These are phyloP conservation scores for Pseudogymnoascus sp. DNA, from an alignment of 2,329 filamentous ascomycete genomes.

Conservation along the genomic window DNA sequence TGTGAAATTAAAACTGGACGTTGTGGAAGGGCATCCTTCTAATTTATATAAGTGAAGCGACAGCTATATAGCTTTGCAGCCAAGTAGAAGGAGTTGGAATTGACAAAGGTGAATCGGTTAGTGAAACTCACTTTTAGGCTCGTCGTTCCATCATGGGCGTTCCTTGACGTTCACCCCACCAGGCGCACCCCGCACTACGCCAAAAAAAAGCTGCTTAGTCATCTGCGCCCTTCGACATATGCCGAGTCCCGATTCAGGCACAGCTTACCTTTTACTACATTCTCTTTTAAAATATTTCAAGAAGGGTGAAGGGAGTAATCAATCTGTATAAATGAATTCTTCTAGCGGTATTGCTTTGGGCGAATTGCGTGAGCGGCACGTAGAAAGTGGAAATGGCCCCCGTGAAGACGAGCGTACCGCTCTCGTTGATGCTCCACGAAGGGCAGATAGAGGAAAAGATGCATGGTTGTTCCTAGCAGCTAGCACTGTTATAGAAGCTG, in stretches of 20 bases:
- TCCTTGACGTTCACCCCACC: background rate
- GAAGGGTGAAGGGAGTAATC: background rate
- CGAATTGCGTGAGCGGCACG: background rate
- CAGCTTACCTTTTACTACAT: too few relatives aligned
- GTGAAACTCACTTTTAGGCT: background rate
- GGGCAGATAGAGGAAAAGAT: constrained; percentile 41
- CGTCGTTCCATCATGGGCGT: background rate
- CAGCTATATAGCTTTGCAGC: background rate
- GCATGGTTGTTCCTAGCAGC: constrained; percentile 45
- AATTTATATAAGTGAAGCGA: background rate
- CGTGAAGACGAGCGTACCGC: background rate
- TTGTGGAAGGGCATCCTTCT: background rate
- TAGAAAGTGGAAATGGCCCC: background rate
- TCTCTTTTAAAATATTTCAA: background rate
- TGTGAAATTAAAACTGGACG: background rate
- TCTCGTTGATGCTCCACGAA: constrained; percentile 29
- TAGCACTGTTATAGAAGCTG: constrained; percentile 45
- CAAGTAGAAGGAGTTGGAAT: background rate
- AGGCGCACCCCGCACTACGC: background rate
- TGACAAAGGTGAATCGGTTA: background rate
- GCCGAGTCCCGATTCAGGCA: background rate
- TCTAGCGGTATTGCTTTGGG: background rate
- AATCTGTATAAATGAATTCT: background rate
- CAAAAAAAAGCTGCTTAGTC: background rate
- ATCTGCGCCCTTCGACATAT: background rate